Evolutionary conservation across 2,329 filamentous ascomycete genomes (phyloP), one percentile per base, ranked within the genome.

Genomic region (Spiromastix sp.): DNA sequence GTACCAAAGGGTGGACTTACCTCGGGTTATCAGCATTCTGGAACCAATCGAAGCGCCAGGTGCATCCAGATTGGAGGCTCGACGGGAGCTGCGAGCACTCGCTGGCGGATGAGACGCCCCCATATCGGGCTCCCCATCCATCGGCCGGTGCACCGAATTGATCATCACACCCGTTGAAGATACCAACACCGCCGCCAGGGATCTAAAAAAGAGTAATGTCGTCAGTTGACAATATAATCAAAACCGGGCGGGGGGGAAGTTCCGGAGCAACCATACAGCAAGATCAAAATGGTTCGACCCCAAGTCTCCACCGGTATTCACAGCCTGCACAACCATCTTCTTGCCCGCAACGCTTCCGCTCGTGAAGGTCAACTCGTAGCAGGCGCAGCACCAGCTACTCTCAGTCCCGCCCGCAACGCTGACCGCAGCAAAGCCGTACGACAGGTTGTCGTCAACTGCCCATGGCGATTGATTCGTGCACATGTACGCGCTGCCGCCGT

Each of bases 11-110:
- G 22, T 15, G 10, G 17, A 30, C 37, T 28, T 35, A 46, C 43
- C 7, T 41, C n/a, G 73, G 72, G 56, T 77, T 77, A 50, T 77
- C 70, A 32, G 72, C 66, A 42, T 68, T 67, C 43, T 62, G 48
- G 56, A 78, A 77, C 73, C 73, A 79, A 59, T 77, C 71, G 49
- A 77, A 79, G 41, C 74, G 71, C 71, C 74, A 79, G 51, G 68
- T 60, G 57, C 74, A 79, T 6, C 74, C 74, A 7, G 56, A 60
- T 59, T 73, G 68, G 34, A 79, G 61, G 24, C 63, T 57, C 24
- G 50, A 56, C 0, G 74, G 74, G 56, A 75, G 71, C 34, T 52
- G 49, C 40, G 64, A 59, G 56, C 74, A 79, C 33, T 57, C 55
- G 36, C 67, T 60, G n/a, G n/a, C n/a, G 33, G 63, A 64, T 13